Evolutionary conservation across 2,329 filamentous ascomycete species (phyloP), one percentile per base, ranked within the genome.

Genomic region (Colletotrichum cereale): DNA sequence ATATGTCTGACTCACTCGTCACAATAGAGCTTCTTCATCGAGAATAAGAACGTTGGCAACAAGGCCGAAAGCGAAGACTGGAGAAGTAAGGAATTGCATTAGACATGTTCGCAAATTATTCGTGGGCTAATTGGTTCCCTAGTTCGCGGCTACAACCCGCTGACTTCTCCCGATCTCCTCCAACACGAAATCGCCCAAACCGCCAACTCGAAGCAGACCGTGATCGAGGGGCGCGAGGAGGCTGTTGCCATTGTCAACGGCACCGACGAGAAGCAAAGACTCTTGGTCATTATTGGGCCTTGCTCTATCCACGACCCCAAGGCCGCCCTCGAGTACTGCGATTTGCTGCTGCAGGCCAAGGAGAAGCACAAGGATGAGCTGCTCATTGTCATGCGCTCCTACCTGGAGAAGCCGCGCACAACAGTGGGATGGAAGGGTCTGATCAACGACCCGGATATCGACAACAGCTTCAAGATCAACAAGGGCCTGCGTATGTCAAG

Each of bases 401-500:
- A 99, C 89, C 90, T 99, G 72, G 96, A 99, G 88, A 99, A 99
- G 88, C 96, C 96, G 29, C 91, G 96, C 75, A 99, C 96, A 36
- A 99, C 96, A 0, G 94, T 99, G 36, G 96, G 96, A 76, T 99
- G 96, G 96, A 99, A 99, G 86, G 96, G 96, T 61, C 86, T 99
- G 77, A 97, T 99, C 86, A 98, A 99, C 82, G 96, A 99, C 83
- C 96, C 96, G 2, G 96, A 98, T 79, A 97, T 99, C 80, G 95
- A 98, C 83, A 96, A 97, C 82, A 96, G 93, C 83, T 98, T 97
- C 92, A 91, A 98, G 85, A 98, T 99, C 86, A 98, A 98, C 88
- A 98, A 98, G 87, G 96, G 96, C 26, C 84, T 99, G 78, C 91
- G 93, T 62, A 86, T 95, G 66, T 93, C 94, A 67, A 89, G 96